These are phyloP conservation scores for Silybum marianum DNA, from an alignment of 129 eudicot species.

Conservation along the genomic window DNA sequence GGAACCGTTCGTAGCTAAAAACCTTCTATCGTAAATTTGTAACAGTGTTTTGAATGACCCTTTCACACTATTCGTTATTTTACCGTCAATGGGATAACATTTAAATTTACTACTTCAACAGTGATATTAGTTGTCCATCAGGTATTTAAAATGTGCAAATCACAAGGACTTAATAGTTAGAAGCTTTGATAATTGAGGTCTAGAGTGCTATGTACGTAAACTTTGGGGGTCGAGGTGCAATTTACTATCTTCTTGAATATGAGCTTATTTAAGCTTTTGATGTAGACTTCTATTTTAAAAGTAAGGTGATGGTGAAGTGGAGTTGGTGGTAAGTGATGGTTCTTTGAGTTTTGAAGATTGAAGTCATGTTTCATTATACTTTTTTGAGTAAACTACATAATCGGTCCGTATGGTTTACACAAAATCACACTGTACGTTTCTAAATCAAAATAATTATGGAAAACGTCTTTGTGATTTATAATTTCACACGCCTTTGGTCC, in stretches of 20 bases:
- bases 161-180: background rate
- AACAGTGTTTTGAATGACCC: too few relatives aligned
- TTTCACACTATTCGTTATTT: too few relatives aligned
- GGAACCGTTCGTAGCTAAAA: too few relatives aligned
- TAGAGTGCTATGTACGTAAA: background rate
- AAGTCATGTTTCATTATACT: background rate
- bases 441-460: too few relatives aligned
- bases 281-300: background rate
- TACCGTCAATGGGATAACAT: background rate
- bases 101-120: background rate
- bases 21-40: too few relatives aligned
- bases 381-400: too few relatives aligned
- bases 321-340: background rate
- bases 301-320: background rate
- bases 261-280: background rate
- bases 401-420: too few relatives aligned
- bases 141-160: too few relatives aligned
- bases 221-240: background rate
- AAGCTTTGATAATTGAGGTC: background rate
- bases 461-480: too few relatives aligned
- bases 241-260: background rate
- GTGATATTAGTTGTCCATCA: too few relatives aligned
- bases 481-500: too few relatives aligned
- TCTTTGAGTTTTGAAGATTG: background rate
- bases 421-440: too few relatives aligned